These are phyloP conservation scores for Peronospora belbahrii DNA, from an alignment of 352 stramenopile species.

Conservation along the genomic window DNA sequence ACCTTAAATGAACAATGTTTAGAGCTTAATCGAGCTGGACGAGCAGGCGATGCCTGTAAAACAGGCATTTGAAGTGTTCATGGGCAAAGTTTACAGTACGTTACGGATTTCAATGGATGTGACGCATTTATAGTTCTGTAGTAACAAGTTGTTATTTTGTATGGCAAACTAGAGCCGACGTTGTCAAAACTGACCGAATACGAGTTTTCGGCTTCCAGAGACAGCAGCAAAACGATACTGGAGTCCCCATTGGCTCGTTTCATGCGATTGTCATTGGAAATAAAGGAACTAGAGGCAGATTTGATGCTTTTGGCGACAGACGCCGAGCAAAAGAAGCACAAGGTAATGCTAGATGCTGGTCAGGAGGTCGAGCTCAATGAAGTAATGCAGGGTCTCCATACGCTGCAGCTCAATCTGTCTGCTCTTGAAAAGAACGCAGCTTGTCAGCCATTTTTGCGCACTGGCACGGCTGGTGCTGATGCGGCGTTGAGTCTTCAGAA, in stretches of 20 bases:
- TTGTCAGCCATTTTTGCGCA: slow-evolving; percentile 52
- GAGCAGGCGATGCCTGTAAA: slow-evolving; percentile 40
- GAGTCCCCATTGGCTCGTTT: slow-evolving; percentile 67
- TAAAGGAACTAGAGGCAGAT: slow-evolving; percentile 65
- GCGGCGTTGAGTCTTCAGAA: slow-evolving; percentile 49
- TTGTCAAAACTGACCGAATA: slow-evolving; percentile 47
- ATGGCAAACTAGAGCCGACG: slow-evolving; percentile 30
- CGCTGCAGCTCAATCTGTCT: slow-evolving; percentile 53
- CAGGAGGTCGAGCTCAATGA: slow-evolving; percentile 61
- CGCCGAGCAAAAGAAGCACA: slow-evolving; percentile 37
- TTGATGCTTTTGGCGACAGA: slow-evolving; percentile 41
- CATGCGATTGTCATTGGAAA: slow-evolving; percentile 55
- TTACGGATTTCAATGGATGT: background rate
- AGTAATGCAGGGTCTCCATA: slow-evolving; percentile 52
- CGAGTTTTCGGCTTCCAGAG: slow-evolving; percentile 24
- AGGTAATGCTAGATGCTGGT: slow-evolving; percentile 48
- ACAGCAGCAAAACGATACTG: slow-evolving; percentile 20
- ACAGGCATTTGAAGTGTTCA: slow-evolving; percentile 69
- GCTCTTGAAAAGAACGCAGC: slow-evolving; percentile 45
- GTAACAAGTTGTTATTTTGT: background rate
- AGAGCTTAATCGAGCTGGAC: slow-evolving; percentile 59
- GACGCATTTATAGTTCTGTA: no score
- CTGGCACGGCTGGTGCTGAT: slow-evolving; percentile 15
- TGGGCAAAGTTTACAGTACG: slow-evolving; percentile 80
- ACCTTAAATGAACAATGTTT: no score